Evolutionary conservation across 352 stramenopile genomes (phyloP), one percentile per base, ranked within the genome.

Genomic region (Globisporangium acanthophoron): DNA sequence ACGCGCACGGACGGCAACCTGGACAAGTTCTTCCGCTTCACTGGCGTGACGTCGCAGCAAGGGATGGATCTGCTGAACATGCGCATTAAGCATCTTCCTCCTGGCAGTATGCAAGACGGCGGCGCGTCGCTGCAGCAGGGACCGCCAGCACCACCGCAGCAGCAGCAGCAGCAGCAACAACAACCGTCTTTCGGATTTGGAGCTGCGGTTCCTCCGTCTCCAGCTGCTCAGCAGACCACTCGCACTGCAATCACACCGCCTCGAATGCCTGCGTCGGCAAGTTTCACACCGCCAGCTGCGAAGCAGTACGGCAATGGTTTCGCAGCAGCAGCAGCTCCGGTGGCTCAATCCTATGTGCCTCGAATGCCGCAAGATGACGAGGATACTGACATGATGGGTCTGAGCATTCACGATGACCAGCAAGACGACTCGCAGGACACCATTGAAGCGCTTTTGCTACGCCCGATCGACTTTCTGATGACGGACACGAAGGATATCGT

Each of bases 1-100:
- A 69, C 66, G 27, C 68, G 76, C 33, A 90, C 69, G 7, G 83
- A 90, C 31, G 71, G 70, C 20, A 80, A 92, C 43, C 47, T 86
- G 15, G 81, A 94, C 64, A 85, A 80, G 53, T 96, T 94, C 59
- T 91, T 87, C 59, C 76, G 78, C 2, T 85, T 85, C 48, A 77
- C 70, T 50, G 78, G 80, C 3, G 80, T 95, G 9, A 88, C 70
- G 9, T 85, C 65, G 21, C 84, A 96, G 61, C 85, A 93, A 71
- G 81, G 80, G 6, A 87, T 92, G 47, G 86, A 96, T 57, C 64
- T 95, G 39, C 52, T 95, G 13, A 76, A 59, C 21, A 78, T 78
- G 8, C 85, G 86, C 37, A 74, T 95, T 20, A 93, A 92, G 60
- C 84, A 90, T 58, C 60, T 94, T 2, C 85, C 80, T 7, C 59